phyloP scores from a whole-genome alignment of 129 eudicot genomes.

The Escallonia herrerae region DNA sequence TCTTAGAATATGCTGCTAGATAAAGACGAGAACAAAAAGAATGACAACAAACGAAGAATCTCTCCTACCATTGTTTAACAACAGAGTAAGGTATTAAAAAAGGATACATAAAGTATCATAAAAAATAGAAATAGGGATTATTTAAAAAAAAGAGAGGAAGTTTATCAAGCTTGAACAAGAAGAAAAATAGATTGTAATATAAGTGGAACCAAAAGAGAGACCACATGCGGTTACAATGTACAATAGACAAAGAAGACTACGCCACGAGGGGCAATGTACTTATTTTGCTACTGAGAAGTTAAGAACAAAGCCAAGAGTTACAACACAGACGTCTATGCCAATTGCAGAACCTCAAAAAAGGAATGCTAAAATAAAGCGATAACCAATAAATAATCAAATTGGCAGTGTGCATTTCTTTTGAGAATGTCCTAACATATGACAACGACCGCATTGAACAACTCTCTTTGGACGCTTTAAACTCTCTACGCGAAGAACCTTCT shows the following conservation, averaged over 20 bases:
- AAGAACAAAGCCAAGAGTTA: no score
- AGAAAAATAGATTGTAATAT: neutral
- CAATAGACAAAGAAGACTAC: neutral
- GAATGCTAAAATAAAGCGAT: conserved; percentile 6
- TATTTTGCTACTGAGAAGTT: conserved; percentile 15
- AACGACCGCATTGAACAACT: conserved; percentile 96
- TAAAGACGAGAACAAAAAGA: neutral
- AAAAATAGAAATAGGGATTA: no score
- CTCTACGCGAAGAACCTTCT: conserved; percentile 90
- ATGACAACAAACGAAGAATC: neutral
- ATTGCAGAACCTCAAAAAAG: conserved; percentile 24
- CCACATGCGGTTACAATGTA: neutral
- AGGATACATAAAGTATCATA: no score
- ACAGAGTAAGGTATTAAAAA: neutral
- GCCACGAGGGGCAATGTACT: conserved; percentile 9
- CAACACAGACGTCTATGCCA: conserved; percentile 33
- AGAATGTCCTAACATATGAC: conserved; percentile 97
- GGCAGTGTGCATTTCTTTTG: conserved; percentile 93
- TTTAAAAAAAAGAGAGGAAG: neutral
- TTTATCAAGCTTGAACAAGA: neutral
- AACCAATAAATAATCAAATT: conserved; percentile 23
- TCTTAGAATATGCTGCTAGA: neutral
- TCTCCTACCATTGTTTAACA: neutral
- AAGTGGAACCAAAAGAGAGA: neutral
- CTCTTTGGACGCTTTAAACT: conserved; percentile 89